phyloP scores from a whole-genome alignment of 2,329 filamentous ascomycete genomes.

The Colletotrichum higginsianum region DNA sequence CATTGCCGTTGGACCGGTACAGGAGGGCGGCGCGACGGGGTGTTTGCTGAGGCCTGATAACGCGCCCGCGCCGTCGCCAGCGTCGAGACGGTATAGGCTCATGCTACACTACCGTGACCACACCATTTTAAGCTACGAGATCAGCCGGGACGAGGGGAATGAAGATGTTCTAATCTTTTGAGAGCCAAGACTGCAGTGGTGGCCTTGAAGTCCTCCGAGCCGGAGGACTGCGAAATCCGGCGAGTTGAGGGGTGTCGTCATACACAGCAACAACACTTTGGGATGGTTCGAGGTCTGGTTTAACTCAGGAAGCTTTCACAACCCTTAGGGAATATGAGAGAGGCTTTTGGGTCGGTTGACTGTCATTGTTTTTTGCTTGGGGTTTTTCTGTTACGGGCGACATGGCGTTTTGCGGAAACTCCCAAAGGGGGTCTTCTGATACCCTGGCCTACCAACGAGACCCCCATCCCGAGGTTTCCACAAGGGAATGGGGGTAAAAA shows the following conservation, averaged over 20 bases:
- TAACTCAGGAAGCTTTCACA: neutral
- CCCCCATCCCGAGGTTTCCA: neutral
- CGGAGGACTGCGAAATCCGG: neutral
- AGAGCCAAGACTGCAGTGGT: neutral
- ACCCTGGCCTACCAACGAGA: constrained; percentile 22
- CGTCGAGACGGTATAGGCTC: constrained; percentile 72
- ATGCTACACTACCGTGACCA: constrained; percentile 82
- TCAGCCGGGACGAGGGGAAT: constrained; percentile 61
- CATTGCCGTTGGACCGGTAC: constrained; percentile 77
- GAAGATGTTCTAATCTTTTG: constrained; percentile 43
- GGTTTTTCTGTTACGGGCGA: neutral
- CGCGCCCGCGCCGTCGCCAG: constrained; percentile 45
- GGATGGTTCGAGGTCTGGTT: neutral
- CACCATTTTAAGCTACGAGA: constrained; percentile 78
- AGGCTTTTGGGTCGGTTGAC: neutral
- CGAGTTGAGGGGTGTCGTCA: neutral
- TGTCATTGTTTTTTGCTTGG: neutral
- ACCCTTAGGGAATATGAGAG: neutral
- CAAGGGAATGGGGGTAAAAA: neutral
- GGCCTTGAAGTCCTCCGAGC: neutral
- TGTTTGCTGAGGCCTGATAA: constrained; percentile 39
- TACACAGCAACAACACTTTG: neutral
- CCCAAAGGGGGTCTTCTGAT: constrained; percentile 15
- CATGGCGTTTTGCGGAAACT: constrained; percentile 28
- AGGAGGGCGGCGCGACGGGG: constrained; percentile 55